Percentiles rank a stretch among this genome's conserved stretches.
phyloP scores from a whole-genome alignment of 2,329 filamentous ascomycete species.

The Pseudogymnoascus sp. region DNA sequence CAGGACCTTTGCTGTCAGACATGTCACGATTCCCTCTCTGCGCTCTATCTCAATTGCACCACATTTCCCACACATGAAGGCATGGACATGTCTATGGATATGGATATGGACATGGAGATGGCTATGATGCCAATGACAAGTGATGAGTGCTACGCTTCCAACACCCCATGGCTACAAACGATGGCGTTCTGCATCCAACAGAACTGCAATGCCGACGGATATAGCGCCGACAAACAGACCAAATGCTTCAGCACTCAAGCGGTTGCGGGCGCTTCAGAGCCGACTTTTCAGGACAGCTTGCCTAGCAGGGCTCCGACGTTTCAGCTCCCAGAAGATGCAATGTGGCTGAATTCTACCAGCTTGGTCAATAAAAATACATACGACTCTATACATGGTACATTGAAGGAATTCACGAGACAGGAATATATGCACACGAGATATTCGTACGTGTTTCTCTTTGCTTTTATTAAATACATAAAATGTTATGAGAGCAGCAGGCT shows the following conservation, averaged over 20 bases:
- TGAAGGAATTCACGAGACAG: conserved; percentile 25
- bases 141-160: conserved; percentile 5
- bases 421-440: conserved; percentile 28
- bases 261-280: conserved; percentile 18
- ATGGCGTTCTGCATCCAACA: conserved; percentile 13
- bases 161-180: conserved; percentile 4
- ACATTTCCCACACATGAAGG: conserved; percentile 16
- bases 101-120: conserved; percentile 23
- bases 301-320: conserved; percentile 18
- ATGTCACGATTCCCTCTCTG: conserved; percentile 25
- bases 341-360: conserved; percentile 27
- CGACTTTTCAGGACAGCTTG: conserved; percentile 24
- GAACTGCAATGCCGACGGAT: conserved; percentile 8
- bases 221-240: conserved; percentile 21
- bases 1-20: conserved; percentile 24
- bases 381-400: conserved; percentile 22
- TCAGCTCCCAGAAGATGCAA: conserved; percentile 21
- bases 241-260: conserved; percentile 25
- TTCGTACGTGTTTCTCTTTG: conserved; percentile 21
- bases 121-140: conserved; percentile 10
- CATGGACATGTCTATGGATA: conserved; percentile 19
- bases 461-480: background rate
- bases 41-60: conserved; percentile 25
- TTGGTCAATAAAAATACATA: conserved; percentile 27
- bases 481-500: too few species aligned